Percentiles rank a stretch among this genome's conserved stretches.
These are phyloP conservation scores for Suhomyces coccinellae DNA, from an alignment of 1,139 yeast species.

Conservation along the genomic window DNA sequence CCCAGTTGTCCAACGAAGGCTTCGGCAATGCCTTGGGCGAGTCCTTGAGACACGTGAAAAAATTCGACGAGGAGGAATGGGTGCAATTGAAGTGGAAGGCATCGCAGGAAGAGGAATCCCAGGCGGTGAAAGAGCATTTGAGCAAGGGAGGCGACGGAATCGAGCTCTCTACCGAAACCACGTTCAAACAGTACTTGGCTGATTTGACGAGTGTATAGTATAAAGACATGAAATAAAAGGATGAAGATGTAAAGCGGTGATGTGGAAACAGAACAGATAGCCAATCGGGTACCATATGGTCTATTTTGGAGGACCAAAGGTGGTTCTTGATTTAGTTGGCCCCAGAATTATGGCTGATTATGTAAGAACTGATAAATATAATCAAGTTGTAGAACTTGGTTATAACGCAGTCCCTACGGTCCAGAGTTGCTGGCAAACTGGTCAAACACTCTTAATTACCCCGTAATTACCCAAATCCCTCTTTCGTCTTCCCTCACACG, in stretches of 20 bases:
- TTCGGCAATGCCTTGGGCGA: constrained; percentile 69
- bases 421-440: too few species aligned
- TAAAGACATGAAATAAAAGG: background rate
- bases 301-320: too few species aligned
- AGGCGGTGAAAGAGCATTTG: constrained; percentile 30
- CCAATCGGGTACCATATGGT: too few species aligned
- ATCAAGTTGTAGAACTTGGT: background rate
- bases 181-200: constrained; percentile 32
- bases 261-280: too few species aligned
- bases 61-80: constrained; percentile 74
- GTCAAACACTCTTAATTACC: background rate
- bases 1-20: constrained; percentile 73
- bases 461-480: background rate
- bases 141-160: constrained; percentile 22
- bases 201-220: constrained; percentile 12
- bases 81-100: constrained; percentile 49
- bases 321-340: too few species aligned
- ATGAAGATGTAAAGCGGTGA: too few species aligned
- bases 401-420: background rate
- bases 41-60: constrained; percentile 70
- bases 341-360: background rate
- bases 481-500: background rate
- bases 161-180: constrained; percentile 28
- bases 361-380: background rate
- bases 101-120: constrained; percentile 36